Evolutionary conservation across 257 asterid genomes (phyloP), one percentile per base, ranked within the genome.

Genomic region (Rubia yunnanensis): DNA sequence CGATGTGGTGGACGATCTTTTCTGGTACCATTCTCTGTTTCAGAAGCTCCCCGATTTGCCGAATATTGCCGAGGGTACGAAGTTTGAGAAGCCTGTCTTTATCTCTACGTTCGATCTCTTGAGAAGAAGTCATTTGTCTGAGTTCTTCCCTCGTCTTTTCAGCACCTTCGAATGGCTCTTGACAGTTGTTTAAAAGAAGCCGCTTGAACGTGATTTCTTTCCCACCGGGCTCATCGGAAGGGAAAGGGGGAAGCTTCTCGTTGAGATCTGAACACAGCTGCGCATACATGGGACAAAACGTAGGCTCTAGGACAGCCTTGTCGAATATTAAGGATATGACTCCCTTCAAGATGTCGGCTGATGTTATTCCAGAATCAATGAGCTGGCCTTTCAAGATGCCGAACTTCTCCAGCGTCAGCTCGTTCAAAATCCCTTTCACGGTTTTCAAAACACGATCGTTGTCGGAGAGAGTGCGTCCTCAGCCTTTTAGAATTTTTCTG

Each of bases 21-120:
- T 90, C 99, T 0, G 95, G 88, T 69, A 94, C 98, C 96, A 94
- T 94, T 80, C 77, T 94, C 85, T 91, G 99, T 82, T 94, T 94
- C 80, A 94, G 71, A 75, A 94, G 99, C 82, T 94, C 99, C 20
- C 99, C 99, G 59, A 94, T 94, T 31, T 91, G 84, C 52, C 94
- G 95, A 65, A 94, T 94, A 74, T 94, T 94, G 62, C 99, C 99
- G 48, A 91, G 96, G 36, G 99, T 94, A 14, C 96, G 94, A 70
- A 94, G 77, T 75, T 94, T 94, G 72, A 88, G 52, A 71, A 88
- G 39, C 82, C 89, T 85, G 73, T 94, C 99, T 77, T 90, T 94
- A 69, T 94, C 98, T 69, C 88, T 85, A 64, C 91, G 92, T 65
- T 86, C 98, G 1, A 70, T 52, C 73, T 86, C 96, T 70, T 82